Conservation (phyloP, 345 rosid genomes). For the Erysimum cheiranthoides region DNA sequence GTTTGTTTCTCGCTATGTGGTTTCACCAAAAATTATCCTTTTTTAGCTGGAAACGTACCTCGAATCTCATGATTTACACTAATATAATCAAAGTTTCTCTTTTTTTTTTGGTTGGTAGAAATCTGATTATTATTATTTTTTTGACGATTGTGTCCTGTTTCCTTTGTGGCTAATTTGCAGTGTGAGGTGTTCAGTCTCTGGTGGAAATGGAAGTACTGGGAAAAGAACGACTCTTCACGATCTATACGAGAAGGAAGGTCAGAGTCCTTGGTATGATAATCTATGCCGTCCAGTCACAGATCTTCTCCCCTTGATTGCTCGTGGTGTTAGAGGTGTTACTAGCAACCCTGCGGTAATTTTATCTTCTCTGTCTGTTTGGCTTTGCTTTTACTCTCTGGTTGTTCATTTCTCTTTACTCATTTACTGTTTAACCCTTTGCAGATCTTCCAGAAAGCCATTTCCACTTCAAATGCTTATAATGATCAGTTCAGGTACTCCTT, state of each 20-base stretch:
- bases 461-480: constrained; percentile 93
- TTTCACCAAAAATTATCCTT: constrained; percentile 3
- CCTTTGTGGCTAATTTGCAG: constrained; percentile 48
- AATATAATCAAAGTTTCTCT: background rate
- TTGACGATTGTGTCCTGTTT: background rate
- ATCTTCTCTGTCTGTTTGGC: background rate
- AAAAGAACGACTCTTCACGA: constrained; percentile 87
- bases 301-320: constrained; percentile 80
- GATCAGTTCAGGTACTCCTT: constrained; percentile 85
- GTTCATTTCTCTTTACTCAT: constrained; percentile 13
- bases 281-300: constrained; percentile 96
- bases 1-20: constrained; percentile 13
- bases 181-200: constrained; percentile 69
- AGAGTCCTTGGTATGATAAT: constrained; percentile 99
- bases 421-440: constrained; percentile 49
- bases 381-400: constrained; percentile 4
- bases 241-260: constrained; percentile 90
- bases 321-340: constrained; percentile 98
- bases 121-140: background rate
- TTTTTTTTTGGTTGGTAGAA: background rate
- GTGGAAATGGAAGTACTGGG: constrained; percentile 61
- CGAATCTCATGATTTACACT: background rate
- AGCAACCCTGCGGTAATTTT: constrained; percentile 94
- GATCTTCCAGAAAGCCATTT: constrained; percentile 99
- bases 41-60: constrained; percentile 18